These are phyloP conservation scores for Aegilops speltoides DNA, from an alignment of 176 grass and related monocot genomes.

Conservation along the genomic window DNA sequence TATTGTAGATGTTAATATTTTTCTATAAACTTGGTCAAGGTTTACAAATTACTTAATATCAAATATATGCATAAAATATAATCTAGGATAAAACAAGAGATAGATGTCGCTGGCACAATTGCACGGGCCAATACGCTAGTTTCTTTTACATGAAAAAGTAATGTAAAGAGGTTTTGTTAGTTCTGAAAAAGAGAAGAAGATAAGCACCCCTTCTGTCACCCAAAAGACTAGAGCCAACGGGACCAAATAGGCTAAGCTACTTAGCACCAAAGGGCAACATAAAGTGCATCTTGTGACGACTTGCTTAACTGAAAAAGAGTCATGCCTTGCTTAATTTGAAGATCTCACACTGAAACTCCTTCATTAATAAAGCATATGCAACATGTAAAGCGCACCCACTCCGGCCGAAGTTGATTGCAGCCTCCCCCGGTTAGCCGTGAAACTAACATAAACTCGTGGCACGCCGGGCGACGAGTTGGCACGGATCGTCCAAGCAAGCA, in stretches of 20 bases:
- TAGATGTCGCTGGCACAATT: no score
- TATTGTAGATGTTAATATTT: no score
- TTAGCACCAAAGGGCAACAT: no score
- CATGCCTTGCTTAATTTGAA: no score
- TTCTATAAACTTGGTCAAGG: no score
- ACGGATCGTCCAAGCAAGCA: not conserved
- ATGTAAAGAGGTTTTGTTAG: not conserved
- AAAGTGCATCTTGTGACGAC: no score
- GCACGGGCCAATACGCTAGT: no score
- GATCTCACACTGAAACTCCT: not conserved
- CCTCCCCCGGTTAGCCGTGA: slow-evolving; percentile 5
- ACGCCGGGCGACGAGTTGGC: not conserved
- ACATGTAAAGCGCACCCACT: no score
- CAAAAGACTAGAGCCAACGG: not conserved
- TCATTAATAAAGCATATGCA: not conserved
- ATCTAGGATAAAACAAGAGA: no score
- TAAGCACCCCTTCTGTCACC: not conserved
- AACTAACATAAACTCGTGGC: not conserved
- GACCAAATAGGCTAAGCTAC: not conserved
- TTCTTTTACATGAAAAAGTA: not conserved
- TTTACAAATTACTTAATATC: no score
- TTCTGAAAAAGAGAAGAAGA: not conserved
- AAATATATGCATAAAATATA: no score
- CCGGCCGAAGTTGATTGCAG: not conserved
- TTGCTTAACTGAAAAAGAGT: no score